Base-by-base conservation (phyloP, 257 asterid species). In the Nicotiana sylvestris region DNA sequence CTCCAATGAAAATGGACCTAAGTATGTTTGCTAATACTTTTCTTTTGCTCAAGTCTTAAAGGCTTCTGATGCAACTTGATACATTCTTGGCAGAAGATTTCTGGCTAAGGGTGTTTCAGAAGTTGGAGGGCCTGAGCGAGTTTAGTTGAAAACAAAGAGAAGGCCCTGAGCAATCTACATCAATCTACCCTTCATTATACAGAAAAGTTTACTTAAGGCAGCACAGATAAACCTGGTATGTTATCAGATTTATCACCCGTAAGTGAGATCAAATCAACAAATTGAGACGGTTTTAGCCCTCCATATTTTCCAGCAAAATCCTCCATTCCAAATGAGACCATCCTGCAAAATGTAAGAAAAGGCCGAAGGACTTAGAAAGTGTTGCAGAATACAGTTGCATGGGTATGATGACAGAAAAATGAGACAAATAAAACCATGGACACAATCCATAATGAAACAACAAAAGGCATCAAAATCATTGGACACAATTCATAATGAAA, bases 281-380 rank as follows among this genome's bases (percentile, higher is more conserved):
- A 96, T 86, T 96, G 99, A 56, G 95, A 93, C 82, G 98, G 99
- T 81, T 81, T 85, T 83, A 96, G 77, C 12, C 91, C 86, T 78
- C 99, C 99, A 89, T 93, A 94, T 81, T 88, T 91, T 85, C 88
- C 85, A 62, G 98, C 94, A 85, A 92, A 96, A 85, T 96, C 99
- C 85, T 96, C 98, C 91, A 94, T 76, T 79, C 99, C 99, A 87
- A 94, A 96, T n/a, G 99, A 96, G 79, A 90, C 87, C 99, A 95
- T 95, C 90, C 99, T 95, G 85, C 58, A 85, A 82, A 81, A 16
- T 49, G 29, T 77, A 60, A 33, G 66, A 81, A 56, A 74, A 49
- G 68, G 62, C 25, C 21, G 27, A 49, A 6, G 39, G 9, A 15
- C 64, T 27, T 49, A 1, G 62, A 13, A 74, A 49, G 51, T 51